Percentiles rank a stretch among this genome's conserved stretches.
Conservation (phyloP, 2,329 filamentous ascomycete genomes). For the Xylaria sp. region DNA sequence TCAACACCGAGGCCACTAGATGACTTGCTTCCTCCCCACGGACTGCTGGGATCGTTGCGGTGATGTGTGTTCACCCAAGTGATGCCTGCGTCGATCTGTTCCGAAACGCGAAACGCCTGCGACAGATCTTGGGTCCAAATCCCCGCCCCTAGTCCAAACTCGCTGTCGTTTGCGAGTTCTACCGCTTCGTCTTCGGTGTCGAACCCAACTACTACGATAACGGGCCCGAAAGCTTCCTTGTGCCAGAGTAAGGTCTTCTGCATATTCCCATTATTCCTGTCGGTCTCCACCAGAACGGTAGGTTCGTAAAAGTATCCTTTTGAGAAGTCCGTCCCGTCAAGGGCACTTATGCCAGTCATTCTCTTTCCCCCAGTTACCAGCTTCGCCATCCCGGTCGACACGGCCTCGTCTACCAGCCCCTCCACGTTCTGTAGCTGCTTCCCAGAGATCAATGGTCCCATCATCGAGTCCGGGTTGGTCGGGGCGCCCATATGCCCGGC, state of each 20-base stretch:
- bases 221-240: slow-evolving; percentile 84
- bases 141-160: slow-evolving; percentile 77
- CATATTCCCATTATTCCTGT: slow-evolving; percentile 61
- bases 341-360: slow-evolving; percentile 52
- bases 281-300: slow-evolving; percentile 66
- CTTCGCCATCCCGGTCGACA: slow-evolving; percentile 52
- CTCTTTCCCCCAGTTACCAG: slow-evolving; percentile 53
- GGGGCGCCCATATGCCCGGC: slow-evolving; percentile 61
- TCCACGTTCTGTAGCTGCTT: slow-evolving; percentile 71
- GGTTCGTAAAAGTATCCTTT: slow-evolving; percentile 79
- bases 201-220: slow-evolving; percentile 77
- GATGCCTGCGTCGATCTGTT: slow-evolving; percentile 70
- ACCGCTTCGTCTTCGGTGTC: slow-evolving; percentile 74
- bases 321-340: slow-evolving; percentile 58
- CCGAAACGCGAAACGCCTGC: slow-evolving; percentile 74
- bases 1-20: slow-evolving; percentile 73
- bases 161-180: slow-evolving; percentile 72
- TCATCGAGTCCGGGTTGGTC: slow-evolving; percentile 61
- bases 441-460: slow-evolving; percentile 67
- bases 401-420: slow-evolving; percentile 67
- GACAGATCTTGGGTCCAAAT: slow-evolving; percentile 78
- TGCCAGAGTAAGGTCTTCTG: slow-evolving; percentile 74
- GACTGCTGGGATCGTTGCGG: slow-evolving; percentile 72
- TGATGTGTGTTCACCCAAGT: slow-evolving; percentile 68
- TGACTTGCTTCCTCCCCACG: slow-evolving; percentile 69